These are phyloP conservation scores for Aspergillus brunneoviolaceus DNA, from an alignment of 2,329 filamentous ascomycete genomes.

Conservation along the genomic window DNA sequence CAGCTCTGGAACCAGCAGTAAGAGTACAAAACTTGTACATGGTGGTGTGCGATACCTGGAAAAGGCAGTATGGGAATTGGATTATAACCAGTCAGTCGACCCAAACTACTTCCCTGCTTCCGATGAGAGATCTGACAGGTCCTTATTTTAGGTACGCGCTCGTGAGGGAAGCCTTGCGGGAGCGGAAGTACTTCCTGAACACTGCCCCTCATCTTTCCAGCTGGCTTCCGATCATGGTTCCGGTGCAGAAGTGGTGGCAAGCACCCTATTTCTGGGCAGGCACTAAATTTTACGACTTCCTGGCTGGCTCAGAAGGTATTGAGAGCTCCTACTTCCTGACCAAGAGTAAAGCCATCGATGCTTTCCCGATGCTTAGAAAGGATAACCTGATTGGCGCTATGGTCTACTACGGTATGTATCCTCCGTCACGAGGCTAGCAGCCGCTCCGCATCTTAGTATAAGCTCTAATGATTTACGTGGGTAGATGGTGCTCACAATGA, in stretches of 20 bases:
- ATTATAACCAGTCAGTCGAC: constrained; percentile 68
- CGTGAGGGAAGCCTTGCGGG: constrained; percentile 76
- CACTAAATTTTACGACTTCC: constrained; percentile 78
- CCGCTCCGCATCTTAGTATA: not conserved
- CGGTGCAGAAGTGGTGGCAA: constrained; percentile 80
- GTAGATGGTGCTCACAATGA: constrained; percentile 85
- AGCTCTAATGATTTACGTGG: constrained; percentile 15
- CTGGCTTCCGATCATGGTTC: constrained; percentile 82
- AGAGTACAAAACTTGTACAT: constrained; percentile 84
- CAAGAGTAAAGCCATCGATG: constrained; percentile 79
- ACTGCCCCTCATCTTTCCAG: constrained; percentile 78
- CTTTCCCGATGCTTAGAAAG: constrained; percentile 84
- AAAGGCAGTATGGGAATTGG: constrained; percentile 81
- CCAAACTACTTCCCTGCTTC: not conserved
- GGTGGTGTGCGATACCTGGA: constrained; percentile 82
- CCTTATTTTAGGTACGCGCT: constrained; percentile 55
- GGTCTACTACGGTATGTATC: constrained; percentile 71
- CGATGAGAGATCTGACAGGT: not conserved
- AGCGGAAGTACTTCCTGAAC: constrained; percentile 79
- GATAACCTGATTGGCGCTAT: constrained; percentile 75
- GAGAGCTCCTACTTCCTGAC: constrained; percentile 88
- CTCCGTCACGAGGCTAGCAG: not conserved
- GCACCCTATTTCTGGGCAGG: constrained; percentile 71
- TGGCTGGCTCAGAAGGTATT: constrained; percentile 83
- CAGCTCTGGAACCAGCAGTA: constrained; percentile 76